Evolutionary conservation across 805 yeast genomes (phyloP), one percentile per base, ranked within the genome.

Genomic region (Ogataea glucozyma): DNA sequence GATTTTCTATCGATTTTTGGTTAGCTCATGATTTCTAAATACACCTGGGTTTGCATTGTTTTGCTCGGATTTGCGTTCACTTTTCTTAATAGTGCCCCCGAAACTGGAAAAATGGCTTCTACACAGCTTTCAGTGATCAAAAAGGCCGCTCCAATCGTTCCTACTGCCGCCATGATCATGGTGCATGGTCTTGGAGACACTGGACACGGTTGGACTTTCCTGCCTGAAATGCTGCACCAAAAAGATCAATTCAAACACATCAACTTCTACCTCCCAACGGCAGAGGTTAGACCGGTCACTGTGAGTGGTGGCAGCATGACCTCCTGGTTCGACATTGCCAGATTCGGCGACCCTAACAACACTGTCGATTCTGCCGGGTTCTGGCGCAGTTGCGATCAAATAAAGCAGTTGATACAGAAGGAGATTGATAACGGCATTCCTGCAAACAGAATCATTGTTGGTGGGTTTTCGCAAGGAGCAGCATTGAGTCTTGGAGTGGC

Each of bases 391-490:
- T 66, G 79, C 33, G 70, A 72, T 1, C 53, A 64, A 3, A 67
- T 83, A 18, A 68, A 73, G 38, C 53, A 54, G 1, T 66, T 73
- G 49, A 70, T 85, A 31, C 61, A 73, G 16, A 79, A 79, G 42
- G 80, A 83, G 51, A 67, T 76, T 12, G 76, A 74, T 7, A 53
- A 55, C 6, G 79, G 83, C 8, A 74, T 85, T 26, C 72, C 77
- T 4, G 70, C 84, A 0, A 79, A 78, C 13, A 77, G 85, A 40
- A 85, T 93, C 35, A 69, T 93, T n/a, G 70, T 93, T 44, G 98
- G 98, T 26, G 99, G 99, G 0, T 93, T 93, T 61, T 84, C 95
- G 4, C 99, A 93, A 66, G 99, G 99, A 42, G 95, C 88, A 37
- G 89, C 95, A 1, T 47, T 91, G 9, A 67, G 93, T 1, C 67